A percentile compares a stretch with the other conserved stretches of the same genome.
These are phyloP conservation scores for Aegilops umbellulata DNA, from an alignment of 176 grass and related monocot species.

Conservation along the genomic window DNA sequence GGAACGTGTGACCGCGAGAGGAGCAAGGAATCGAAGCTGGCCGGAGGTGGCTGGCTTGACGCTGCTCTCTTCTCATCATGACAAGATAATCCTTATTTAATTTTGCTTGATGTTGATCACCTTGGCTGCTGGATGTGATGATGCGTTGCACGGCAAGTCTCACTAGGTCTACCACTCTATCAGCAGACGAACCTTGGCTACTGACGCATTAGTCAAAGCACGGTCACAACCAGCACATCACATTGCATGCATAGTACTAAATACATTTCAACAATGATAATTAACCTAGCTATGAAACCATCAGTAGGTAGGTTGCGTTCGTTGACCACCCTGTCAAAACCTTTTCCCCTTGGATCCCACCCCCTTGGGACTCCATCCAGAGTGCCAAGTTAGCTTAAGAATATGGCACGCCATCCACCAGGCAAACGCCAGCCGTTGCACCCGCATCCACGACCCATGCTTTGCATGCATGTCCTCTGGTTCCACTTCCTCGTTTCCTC, in stretches of 20 bases:
- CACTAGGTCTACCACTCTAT: too few species aligned
- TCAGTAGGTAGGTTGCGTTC: not conserved
- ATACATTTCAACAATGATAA: too few species aligned
- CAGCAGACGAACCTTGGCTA: not conserved
- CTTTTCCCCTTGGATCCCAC: not conserved
- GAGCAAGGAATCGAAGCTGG: constrained; percentile 6
- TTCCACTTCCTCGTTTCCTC: too few species aligned
- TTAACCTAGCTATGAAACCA: not conserved
- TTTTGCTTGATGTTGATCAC: not conserved
- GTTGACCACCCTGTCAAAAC: not conserved
- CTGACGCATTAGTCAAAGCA: constrained; percentile 6
- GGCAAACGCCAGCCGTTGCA: not conserved
- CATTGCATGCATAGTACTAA: too few species aligned
- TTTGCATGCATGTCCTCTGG: not conserved
- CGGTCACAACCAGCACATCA: not conserved
- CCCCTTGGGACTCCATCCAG: not conserved
- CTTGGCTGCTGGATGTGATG: not conserved
- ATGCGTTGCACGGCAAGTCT: not conserved
- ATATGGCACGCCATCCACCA: constrained; percentile 27
- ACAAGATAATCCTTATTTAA: too few species aligned
- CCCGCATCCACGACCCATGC: not conserved
- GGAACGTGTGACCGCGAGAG: too few species aligned
- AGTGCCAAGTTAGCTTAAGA: constrained; percentile 19
- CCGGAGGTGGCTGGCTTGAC: constrained; percentile 3
- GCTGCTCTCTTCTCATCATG: not conserved